Conservation (phyloP, 371 early-diverging fungal species). For the Mortierella sp. region DNA sequence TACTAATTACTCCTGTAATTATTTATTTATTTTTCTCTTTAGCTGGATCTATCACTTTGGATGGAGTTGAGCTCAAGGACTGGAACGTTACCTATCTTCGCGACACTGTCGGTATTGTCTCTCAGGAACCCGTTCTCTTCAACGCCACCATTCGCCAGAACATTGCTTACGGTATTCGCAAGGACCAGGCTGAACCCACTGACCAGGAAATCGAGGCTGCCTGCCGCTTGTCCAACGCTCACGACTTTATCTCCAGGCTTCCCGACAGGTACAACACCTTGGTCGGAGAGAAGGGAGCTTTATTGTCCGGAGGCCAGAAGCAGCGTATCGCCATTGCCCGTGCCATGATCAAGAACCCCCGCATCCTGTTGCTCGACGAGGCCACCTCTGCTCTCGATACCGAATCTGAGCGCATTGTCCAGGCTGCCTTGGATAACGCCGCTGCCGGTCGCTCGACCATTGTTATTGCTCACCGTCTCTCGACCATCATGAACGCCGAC, state of each 20-base stretch:
- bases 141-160: constrained; percentile 86
- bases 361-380: constrained; percentile 94
- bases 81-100: constrained; percentile 83
- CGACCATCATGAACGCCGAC: constrained; percentile 88
- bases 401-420: constrained; percentile 89
- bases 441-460: constrained; percentile 75
- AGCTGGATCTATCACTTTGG: constrained; percentile 74
- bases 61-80: constrained; percentile 78
- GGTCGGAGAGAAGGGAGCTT: constrained; percentile 75
- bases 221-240: constrained; percentile 78
- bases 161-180: constrained; percentile 73
- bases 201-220: constrained; percentile 70
- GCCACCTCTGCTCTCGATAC: constrained; percentile 95
- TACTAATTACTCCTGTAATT: background rate
- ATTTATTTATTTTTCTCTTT: background rate
- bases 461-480: constrained; percentile 79
- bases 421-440: constrained; percentile 86
- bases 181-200: constrained; percentile 77
- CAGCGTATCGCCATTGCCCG: constrained; percentile 81
- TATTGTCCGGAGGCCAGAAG: constrained; percentile 73
- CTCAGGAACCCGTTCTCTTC: constrained; percentile 92
- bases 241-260: constrained; percentile 79
- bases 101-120: constrained; percentile 85
- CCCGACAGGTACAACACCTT: constrained; percentile 84
- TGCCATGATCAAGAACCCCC: constrained; percentile 84